Percentiles rank a stretch among this genome's conserved stretches.
phyloP scores from a whole-genome alignment of 805 yeast species.

The Sugiyamaella valdiviana region DNA sequence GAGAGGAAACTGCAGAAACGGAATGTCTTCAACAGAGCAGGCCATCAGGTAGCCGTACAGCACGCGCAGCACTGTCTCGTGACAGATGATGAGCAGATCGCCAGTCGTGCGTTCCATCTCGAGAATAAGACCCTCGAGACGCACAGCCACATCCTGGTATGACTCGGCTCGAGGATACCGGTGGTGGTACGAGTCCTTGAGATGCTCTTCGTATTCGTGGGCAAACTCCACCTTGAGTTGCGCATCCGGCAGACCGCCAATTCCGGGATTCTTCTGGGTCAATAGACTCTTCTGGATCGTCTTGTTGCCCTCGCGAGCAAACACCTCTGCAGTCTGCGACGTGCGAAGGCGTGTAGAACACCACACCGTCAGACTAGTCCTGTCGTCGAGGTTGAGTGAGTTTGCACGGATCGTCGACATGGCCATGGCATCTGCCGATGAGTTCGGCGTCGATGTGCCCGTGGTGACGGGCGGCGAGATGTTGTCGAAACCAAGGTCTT shows the following conservation, averaged over 20 bases:
- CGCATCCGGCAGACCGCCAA: conserved; percentile 58
- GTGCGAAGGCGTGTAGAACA: conserved; percentile 87
- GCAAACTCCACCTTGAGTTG: conserved; percentile 60
- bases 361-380: conserved; percentile 78
- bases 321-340: conserved; percentile 66
- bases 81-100: conserved; percentile 85
- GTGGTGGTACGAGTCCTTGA: conserved; percentile 83
- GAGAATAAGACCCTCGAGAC: conserved; percentile 85
- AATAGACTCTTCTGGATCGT: conserved; percentile 75
- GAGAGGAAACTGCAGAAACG: conserved; percentile 67
- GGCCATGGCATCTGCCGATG: conserved; percentile 21
- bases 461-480: conserved; percentile 26
- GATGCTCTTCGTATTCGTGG: conserved; percentile 58
- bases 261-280: conserved; percentile 86
- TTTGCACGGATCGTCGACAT: conserved; percentile 23
- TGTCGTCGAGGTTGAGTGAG: conserved; percentile 48
- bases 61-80: conserved; percentile 82
- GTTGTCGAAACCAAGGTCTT: background rate
- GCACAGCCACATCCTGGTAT: conserved; percentile 90
- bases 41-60: conserved; percentile 95
- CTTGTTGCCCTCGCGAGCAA: conserved; percentile 51
- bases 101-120: conserved; percentile 85
- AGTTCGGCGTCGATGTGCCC: conserved; percentile 23
- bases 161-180: conserved; percentile 90
- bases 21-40: conserved; percentile 79